These are phyloP conservation scores for Salinomyces thailandicus DNA, from an alignment of 2,329 filamentous ascomycete genomes.

Conservation along the genomic window DNA sequence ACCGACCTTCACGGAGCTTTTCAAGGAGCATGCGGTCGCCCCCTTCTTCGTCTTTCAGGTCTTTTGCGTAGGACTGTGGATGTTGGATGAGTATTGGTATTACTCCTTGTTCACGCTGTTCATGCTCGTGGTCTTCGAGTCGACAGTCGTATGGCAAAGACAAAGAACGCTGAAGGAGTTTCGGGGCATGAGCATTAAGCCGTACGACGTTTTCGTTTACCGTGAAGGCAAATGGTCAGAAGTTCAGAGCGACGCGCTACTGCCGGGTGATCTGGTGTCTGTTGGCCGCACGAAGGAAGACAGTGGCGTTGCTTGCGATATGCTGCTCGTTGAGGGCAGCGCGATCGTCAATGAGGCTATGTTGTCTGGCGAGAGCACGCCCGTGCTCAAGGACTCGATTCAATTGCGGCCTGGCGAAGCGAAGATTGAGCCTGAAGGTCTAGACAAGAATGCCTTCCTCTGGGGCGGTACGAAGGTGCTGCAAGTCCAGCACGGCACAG, in stretches of 20 bases:
- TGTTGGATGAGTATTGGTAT: slow-evolving; percentile 99
- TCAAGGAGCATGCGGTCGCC: slow-evolving; percentile 95
- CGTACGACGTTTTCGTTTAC: slow-evolving; percentile 88
- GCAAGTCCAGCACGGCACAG: slow-evolving; percentile 80
- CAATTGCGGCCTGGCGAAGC: slow-evolving; percentile 79
- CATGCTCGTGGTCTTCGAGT: slow-evolving; percentile 96
- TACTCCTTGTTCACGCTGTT: slow-evolving; percentile 98
- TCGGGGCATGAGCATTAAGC: slow-evolving; percentile 98
- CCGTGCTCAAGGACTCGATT: slow-evolving; percentile 89
- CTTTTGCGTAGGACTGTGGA: slow-evolving; percentile 96
- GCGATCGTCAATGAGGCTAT: slow-evolving; percentile 99
- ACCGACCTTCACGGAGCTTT: slow-evolving; percentile 87
- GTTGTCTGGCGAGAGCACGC: slow-evolving; percentile 96
- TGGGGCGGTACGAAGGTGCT: slow-evolving; percentile 97
- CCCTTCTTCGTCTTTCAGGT: slow-evolving; percentile 99
- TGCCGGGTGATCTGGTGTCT: slow-evolving; percentile 88
- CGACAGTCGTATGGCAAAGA: slow-evolving; percentile 97
- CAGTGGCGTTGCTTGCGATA: slow-evolving; percentile 91
- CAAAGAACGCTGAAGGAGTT: slow-evolving; percentile 94
- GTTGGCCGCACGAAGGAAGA: slow-evolving; percentile 93
- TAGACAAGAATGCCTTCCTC: slow-evolving; percentile 94
- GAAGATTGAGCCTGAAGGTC: slow-evolving; percentile 69
- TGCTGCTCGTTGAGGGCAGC: slow-evolving; percentile 87
- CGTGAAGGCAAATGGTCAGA: slow-evolving; percentile 80
- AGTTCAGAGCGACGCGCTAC: slow-evolving; percentile 77